phyloP scores from a whole-genome alignment of 345 rosid species.

The Physaria fendleri region DNA sequence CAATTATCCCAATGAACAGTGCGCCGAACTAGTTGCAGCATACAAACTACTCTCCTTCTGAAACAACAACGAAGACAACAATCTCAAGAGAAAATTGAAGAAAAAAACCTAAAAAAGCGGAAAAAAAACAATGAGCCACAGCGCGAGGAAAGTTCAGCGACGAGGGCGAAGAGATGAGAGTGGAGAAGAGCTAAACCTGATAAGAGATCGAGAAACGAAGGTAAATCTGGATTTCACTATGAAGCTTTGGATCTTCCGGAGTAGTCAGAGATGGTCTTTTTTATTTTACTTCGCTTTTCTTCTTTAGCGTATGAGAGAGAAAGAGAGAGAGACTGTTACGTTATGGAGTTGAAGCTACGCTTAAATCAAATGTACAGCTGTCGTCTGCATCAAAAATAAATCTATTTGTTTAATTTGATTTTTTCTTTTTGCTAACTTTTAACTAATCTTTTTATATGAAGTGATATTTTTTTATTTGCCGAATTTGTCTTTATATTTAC shows the following conservation, averaged over 20 bases:
- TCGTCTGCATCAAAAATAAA: neutral
- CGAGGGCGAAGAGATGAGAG: neutral
- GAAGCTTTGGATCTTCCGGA: conserved; percentile 22
- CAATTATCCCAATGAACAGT: neutral
- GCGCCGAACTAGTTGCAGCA: neutral
- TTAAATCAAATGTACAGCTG: conserved; percentile 31
- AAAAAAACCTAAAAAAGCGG: neutral
- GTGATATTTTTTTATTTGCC: too few relatives aligned
- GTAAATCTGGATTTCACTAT: neutral
- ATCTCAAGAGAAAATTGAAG: neutral
- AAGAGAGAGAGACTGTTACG: conserved; percentile 25
- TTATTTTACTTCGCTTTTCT: conserved; percentile 21
- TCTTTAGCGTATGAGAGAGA: conserved; percentile 4
- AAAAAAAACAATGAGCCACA: conserved; percentile 12
- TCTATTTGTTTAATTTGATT: neutral
- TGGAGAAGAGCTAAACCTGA: conserved; percentile 5
- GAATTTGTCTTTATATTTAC: too few relatives aligned
- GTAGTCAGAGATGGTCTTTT: conserved; percentile 31
- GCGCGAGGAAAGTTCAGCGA: neutral
- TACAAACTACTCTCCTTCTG: conserved; percentile 14
- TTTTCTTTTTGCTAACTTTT: too few relatives aligned
- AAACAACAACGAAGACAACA: neutral
- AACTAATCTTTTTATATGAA: too few relatives aligned
- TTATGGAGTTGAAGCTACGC: conserved; percentile 34
- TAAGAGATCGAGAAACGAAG: neutral